Evolutionary conservation across 805 yeast genomes (phyloP).

Genomic region (Yamadazyma insecticola): DNA sequence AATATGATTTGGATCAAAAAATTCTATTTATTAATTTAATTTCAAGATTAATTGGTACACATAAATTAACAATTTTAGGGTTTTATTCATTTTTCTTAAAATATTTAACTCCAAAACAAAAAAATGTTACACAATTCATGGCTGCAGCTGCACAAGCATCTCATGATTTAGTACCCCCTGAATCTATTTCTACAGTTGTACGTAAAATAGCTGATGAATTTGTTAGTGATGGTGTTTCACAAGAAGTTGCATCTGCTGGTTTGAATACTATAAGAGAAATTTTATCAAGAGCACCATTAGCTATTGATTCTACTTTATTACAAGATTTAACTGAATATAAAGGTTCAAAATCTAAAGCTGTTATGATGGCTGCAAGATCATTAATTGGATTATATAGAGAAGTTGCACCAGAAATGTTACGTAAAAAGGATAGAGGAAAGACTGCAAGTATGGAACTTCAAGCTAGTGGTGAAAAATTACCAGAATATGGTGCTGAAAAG

Average conservation of each 20-base stretch:
- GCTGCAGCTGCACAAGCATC: conserved; percentile 97
- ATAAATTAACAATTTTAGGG: conserved; percentile 86
- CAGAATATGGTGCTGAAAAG: conserved; percentile 72
- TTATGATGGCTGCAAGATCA: conserved; percentile 89
- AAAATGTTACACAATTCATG: conserved; percentile 91
- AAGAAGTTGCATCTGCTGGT: conserved; percentile 98
- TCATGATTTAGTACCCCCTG: conserved; percentile 97
- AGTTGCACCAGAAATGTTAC: conserved; percentile 93
- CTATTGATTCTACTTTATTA: conserved; percentile 80
- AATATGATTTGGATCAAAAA: conserved; percentile 81
- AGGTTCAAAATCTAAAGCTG: conserved; percentile 91
- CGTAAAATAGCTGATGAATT: conserved; percentile 96
- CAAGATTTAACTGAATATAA: conserved; percentile 89
- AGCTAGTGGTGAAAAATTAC: conserved; percentile 40
- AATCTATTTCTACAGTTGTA: conserved; percentile 70
- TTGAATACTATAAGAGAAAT: conserved; percentile 93
- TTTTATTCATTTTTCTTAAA: conserved; percentile 84
- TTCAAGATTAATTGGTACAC: conserved; percentile 89
- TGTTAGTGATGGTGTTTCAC: conserved; percentile 96
- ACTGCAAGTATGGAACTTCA: conserved; percentile 79
- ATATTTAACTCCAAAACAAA: conserved; percentile 90
- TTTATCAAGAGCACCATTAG: conserved; percentile 87
- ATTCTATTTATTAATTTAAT: conserved; percentile 82
- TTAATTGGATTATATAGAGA: conserved; percentile 85
- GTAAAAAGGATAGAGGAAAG: conserved; percentile 89